A percentile compares a stretch with the other conserved stretches of the same genome.
Evolutionary conservation across 2,329 filamentous ascomycete genomes (phyloP).

Genomic region (Fusarium sarcochroum): DNA sequence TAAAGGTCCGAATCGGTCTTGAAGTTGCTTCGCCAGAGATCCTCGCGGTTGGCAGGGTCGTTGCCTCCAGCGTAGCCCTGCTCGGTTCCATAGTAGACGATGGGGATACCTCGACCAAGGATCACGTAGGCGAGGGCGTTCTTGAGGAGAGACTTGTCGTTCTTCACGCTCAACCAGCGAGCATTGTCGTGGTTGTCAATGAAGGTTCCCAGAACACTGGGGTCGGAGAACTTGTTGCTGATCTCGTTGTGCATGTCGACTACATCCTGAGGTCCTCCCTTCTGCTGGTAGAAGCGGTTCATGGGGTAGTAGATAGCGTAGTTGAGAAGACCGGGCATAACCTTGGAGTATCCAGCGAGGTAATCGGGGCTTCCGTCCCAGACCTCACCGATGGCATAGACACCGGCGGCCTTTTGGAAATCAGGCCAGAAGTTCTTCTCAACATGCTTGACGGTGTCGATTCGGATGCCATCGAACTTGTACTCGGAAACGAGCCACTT

Average conservation of each 20-base stretch:
- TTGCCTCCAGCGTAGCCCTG: slow-evolving; percentile 67
- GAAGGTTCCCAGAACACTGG: slow-evolving; percentile 58
- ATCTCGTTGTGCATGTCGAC: slow-evolving; percentile 57
- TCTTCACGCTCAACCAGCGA: slow-evolving; percentile 66
- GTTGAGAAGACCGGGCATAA: slow-evolving; percentile 72
- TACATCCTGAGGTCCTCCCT: slow-evolving; percentile 56
- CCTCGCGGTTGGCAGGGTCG: slow-evolving; percentile 69
- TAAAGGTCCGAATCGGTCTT: slow-evolving; percentile 43
- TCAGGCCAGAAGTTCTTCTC: slow-evolving; percentile 69
- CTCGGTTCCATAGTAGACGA: slow-evolving; percentile 76
- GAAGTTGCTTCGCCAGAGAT: slow-evolving; percentile 69
- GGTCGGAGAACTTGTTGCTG: slow-evolving; percentile 51
- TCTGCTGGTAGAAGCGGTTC: slow-evolving; percentile 57
- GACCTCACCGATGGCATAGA: slow-evolving; percentile 74
- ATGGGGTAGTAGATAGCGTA: slow-evolving; percentile 65
- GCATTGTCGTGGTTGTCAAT: slow-evolving; percentile 72
- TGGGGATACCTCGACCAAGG: slow-evolving; percentile 72
- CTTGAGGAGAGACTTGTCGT: slow-evolving; percentile 69
- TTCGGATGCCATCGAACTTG: slow-evolving; percentile 71
- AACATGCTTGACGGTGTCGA: slow-evolving; percentile 75
- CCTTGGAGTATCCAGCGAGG: slow-evolving; percentile 65
- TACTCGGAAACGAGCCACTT: slow-evolving; percentile 70
- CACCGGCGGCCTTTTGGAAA: slow-evolving; percentile 67
- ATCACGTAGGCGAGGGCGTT: slow-evolving; percentile 75
- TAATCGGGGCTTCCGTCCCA: slow-evolving; percentile 67